Conservation (phyloP, 2,329 filamentous ascomycete species). For the Fusarium sacchari region DNA sequence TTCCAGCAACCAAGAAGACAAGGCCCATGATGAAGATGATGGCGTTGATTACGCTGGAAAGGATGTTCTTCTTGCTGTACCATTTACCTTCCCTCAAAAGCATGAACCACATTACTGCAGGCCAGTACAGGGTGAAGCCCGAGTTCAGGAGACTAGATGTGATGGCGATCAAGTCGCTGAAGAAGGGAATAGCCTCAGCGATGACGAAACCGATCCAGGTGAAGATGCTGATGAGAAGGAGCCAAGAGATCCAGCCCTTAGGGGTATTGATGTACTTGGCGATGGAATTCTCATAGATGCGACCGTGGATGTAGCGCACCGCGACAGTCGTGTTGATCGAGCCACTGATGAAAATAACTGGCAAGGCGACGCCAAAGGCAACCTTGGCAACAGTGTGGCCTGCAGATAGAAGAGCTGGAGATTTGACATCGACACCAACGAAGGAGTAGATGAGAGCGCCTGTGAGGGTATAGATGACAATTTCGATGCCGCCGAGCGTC, state of each 20-base stretch:
- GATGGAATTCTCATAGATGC: slow-evolving; percentile 33
- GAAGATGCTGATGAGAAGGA: slow-evolving; percentile 62
- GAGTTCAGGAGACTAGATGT: slow-evolving; percentile 59
- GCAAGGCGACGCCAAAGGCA: slow-evolving; percentile 62
- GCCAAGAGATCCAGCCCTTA: slow-evolving; percentile 61
- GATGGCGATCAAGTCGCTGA: slow-evolving; percentile 70
- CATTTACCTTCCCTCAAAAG: slow-evolving; percentile 43
- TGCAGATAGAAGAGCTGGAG: slow-evolving; percentile 72
- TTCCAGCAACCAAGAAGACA: slow-evolving; percentile 30
- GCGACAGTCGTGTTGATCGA: slow-evolving; percentile 65
- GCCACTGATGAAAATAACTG: slow-evolving; percentile 75
- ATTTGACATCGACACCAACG: slow-evolving; percentile 67
- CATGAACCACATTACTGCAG: slow-evolving; percentile 54
- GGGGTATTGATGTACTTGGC: slow-evolving; percentile 39
- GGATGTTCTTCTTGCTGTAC: slow-evolving; percentile 28
- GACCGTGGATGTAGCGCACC: slow-evolving; percentile 51
- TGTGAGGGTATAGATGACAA: slow-evolving; percentile 69
- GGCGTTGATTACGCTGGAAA: slow-evolving; percentile 19
- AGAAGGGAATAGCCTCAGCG: slow-evolving; percentile 76
- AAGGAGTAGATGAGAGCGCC: slow-evolving; percentile 74
- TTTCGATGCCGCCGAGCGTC: slow-evolving; percentile 68
- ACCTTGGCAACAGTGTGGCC: slow-evolving; percentile 57
- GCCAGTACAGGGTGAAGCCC: slow-evolving; percentile 51
- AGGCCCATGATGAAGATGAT: slow-evolving; percentile 33
- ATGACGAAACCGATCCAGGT: slow-evolving; percentile 59